Conservation (phyloP, 208 protist genomes). For the Entamoeba moshkovskii region DNA sequence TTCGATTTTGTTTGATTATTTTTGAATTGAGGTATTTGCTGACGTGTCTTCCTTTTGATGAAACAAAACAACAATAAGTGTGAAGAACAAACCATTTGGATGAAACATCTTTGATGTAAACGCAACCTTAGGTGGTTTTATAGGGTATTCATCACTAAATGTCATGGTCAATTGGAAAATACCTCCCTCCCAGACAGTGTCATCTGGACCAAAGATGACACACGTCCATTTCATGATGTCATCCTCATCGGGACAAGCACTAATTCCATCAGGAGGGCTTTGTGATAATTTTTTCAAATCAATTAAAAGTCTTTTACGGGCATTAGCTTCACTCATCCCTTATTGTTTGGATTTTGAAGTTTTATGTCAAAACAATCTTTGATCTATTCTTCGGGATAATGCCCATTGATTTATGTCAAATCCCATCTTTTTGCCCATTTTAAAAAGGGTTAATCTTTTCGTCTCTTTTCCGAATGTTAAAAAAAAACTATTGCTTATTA, state of each 20-base stretch:
- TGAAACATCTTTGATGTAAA: conserved; percentile 47
- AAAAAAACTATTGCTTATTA: too few relatives aligned
- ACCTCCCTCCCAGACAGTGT: conserved; percentile 44
- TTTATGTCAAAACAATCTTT: too few relatives aligned
- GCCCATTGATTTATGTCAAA: too few relatives aligned
- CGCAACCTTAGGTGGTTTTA: conserved; percentile 38
- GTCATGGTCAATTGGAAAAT: conserved; percentile 34
- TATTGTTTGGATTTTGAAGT: too few relatives aligned
- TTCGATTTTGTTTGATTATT: background rate
- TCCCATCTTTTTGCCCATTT: too few relatives aligned
- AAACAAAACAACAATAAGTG: background rate
- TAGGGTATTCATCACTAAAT: conserved; percentile 46
- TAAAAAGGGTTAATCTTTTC: too few relatives aligned
- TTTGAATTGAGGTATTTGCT: background rate
- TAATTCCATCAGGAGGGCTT: background rate
- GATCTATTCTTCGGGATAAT: too few relatives aligned
- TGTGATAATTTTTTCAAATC: background rate
- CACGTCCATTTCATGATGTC: conserved; percentile 2
- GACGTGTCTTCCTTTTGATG: too few relatives aligned
- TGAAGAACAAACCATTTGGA: conserved; percentile 27
- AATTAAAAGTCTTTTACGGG: background rate
- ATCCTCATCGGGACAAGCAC: background rate
- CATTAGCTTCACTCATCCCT: too few relatives aligned
- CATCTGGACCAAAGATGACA: conserved; percentile 26
- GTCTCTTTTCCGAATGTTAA: too few relatives aligned